Evolutionary conservation across 2,329 filamentous ascomycete genomes (phyloP).

Genomic region (Calonectria pseudoturangicola): DNA sequence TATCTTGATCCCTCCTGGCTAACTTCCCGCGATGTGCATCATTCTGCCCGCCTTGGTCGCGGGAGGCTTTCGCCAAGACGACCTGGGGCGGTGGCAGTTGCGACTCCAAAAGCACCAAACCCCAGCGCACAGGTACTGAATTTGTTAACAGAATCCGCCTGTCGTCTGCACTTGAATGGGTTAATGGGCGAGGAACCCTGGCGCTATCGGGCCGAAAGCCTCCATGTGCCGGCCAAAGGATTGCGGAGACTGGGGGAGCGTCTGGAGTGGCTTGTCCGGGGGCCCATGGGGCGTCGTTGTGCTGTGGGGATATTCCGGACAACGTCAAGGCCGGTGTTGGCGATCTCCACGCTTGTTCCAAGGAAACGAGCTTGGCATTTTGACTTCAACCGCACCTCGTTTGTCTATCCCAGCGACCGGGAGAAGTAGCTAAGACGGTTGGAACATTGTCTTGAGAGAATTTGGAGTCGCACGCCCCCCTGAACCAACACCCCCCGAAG

Average conservation of each 20-base stretch:
- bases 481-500: not conserved
- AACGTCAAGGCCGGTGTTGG: constrained; percentile 25
- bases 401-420: constrained; percentile 15
- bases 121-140: constrained; percentile 15
- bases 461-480: not conserved
- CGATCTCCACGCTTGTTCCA: constrained; percentile 19
- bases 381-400: constrained; percentile 15
- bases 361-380: constrained; percentile 16
- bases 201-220: constrained; percentile 44
- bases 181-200: constrained; percentile 36
- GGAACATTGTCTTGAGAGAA: constrained; percentile 17
- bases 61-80: constrained; percentile 19
- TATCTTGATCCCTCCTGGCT: not conserved
- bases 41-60: constrained; percentile 20
- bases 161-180: not conserved
- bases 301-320: constrained; percentile 32
- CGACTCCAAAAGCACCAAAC: not conserved
- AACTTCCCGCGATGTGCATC: constrained; percentile 21
- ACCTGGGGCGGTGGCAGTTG: constrained; percentile 5
- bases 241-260: constrained; percentile 34
- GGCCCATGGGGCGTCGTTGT: constrained; percentile 5
- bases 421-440: constrained; percentile 10
- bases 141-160: constrained; percentile 20
- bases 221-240: constrained; percentile 45
- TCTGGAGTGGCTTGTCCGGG: constrained; percentile 28